Evolutionary conservation across 2,329 filamentous ascomycete species (phyloP), one percentile per base, ranked within the genome.

Genomic region (Phialocephala subalpina): DNA sequence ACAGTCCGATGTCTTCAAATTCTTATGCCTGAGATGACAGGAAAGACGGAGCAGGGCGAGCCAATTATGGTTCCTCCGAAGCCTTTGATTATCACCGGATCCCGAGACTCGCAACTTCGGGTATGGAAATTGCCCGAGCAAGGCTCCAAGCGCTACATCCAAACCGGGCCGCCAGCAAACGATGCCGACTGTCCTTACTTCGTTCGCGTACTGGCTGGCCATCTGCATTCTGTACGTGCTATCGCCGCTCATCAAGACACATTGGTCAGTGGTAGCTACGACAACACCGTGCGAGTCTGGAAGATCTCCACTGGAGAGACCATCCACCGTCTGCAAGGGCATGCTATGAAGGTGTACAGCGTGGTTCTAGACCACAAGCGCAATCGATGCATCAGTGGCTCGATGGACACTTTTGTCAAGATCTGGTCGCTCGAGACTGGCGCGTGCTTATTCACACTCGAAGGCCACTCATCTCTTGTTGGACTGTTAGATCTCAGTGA

Each of bases 341-440:
- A 99, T 77, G 87, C 88, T 0, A 90, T 95, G 77, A 98, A 99
- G 78, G 96, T 99, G 0, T 99, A 99, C 78, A 97, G 94, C 67
- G 96, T 99, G 9, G 96, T 99, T 9, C 83, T 98, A 25, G 96
- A 99, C 75, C 91, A 94, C 72, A 90, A 91, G 73, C 92, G 96
- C 66, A 97, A 97, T 75, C 91, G 95, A 47, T 99, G 96, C 80
- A 98, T 99, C 69, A 97, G 94, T 69, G 96, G 96, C 14, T 97
- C 94, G 7, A 99, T 99, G 96, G 96, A 99, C 78, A 97, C 96
- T 69, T 86, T 94, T 70, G 96, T 99, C 76, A 98, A 97, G 80
- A 95, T 99, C 14, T 99, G 96, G 96, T 96, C 95, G 67, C 85
- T 99, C 16, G 90, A 93, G 35, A 96, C 92, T 1, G 96, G 96